A percentile compares a stretch with the other conserved stretches of the same genome.
phyloP scores from a whole-genome alignment of 2,329 filamentous ascomycete genomes.

The Pseudocercospora pini-densiflorae region DNA sequence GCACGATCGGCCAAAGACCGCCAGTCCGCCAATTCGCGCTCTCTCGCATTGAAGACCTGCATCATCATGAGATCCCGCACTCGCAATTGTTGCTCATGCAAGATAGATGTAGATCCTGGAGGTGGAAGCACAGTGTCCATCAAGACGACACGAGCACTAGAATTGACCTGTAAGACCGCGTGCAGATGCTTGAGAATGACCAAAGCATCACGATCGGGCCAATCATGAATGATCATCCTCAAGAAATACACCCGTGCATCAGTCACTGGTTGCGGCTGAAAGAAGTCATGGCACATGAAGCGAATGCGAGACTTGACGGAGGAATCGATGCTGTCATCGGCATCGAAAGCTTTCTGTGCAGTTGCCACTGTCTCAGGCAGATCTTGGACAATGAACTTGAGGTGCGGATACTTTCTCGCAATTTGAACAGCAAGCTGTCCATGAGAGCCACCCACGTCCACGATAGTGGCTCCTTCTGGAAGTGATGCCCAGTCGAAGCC shows the following conservation, averaged over 20 bases:
- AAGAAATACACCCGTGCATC: conserved; percentile 39
- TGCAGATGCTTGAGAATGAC: conserved; percentile 29
- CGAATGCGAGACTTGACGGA: conserved; percentile 20
- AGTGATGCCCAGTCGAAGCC: conserved; percentile 60
- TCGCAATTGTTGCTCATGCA: conserved; percentile 28
- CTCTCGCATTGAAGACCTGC: conserved; percentile 32
- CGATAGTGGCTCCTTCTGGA: conserved; percentile 57
- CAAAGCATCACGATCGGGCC: conserved; percentile 31
- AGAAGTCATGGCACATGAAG: conserved; percentile 35
- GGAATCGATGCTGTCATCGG: conserved; percentile 15
- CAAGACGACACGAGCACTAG: conserved; percentile 33
- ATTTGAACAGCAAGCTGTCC: conserved; percentile 50
- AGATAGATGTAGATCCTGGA: conserved; percentile 20
- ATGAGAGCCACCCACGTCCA: conserved; percentile 51
- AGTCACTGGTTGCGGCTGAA: conserved; percentile 34
- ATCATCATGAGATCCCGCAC: conserved; percentile 33
- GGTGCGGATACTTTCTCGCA: conserved; percentile 47
- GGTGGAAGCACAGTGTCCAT: conserved; percentile 31
- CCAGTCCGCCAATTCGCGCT: conserved; percentile 33
- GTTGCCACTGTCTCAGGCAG: conserved; percentile 36
- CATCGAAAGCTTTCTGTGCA: conserved; percentile 17
- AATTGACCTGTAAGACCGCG: conserved; percentile 23
- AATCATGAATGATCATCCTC: conserved; percentile 35
- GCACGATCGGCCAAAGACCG: conserved; percentile 15
- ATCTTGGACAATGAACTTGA: conserved; percentile 54